These are phyloP conservation scores for Rubroshorea leprosula DNA, from an alignment of 345 rosid genomes.

Conservation along the genomic window DNA sequence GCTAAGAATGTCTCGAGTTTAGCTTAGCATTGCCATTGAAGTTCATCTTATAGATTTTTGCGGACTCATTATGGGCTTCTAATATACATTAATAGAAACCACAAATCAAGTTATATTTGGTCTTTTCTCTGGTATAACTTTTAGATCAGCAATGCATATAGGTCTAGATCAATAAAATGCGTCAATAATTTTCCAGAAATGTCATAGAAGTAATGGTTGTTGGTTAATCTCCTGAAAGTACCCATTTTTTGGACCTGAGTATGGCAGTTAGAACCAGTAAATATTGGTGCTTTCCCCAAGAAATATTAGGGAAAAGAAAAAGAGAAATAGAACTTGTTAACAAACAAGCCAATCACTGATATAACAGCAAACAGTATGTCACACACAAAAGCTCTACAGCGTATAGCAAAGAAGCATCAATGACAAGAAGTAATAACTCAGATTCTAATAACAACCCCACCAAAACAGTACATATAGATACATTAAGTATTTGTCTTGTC, in stretches of 20 bases:
- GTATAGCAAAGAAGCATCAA: neutral
- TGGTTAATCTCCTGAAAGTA: no score
- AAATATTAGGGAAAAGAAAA: neutral
- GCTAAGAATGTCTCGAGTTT: constrained; percentile 60
- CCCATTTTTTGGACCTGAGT: neutral
- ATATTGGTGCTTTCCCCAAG: neutral
- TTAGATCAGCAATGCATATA: constrained; percentile 1
- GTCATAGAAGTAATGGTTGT: no score
- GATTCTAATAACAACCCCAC: constrained; percentile 16
- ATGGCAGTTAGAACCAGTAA: neutral
- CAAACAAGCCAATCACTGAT: constrained; percentile 26
- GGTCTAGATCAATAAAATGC: neutral
- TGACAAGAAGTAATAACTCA: constrained; percentile 2
- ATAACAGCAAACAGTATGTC: constrained; percentile 27
- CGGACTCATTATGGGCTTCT: constrained; percentile 2
- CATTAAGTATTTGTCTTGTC: constrained; percentile 29
- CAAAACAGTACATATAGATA: constrained; percentile 34
- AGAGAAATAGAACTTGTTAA: constrained; percentile 2
- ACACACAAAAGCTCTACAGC: constrained; percentile 20
- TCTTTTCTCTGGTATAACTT: neutral
- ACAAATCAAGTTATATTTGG: neutral
- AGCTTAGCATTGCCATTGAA: constrained; percentile 8
- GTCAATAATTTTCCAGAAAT: neutral
- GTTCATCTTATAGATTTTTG: constrained; percentile 5
- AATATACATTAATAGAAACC: constrained; percentile 6